Evolutionary conservation across 2,329 filamentous ascomycete genomes (phyloP), one percentile per base, ranked within the genome.

Genomic region (Ceratocystis eucalypticola): DNA sequence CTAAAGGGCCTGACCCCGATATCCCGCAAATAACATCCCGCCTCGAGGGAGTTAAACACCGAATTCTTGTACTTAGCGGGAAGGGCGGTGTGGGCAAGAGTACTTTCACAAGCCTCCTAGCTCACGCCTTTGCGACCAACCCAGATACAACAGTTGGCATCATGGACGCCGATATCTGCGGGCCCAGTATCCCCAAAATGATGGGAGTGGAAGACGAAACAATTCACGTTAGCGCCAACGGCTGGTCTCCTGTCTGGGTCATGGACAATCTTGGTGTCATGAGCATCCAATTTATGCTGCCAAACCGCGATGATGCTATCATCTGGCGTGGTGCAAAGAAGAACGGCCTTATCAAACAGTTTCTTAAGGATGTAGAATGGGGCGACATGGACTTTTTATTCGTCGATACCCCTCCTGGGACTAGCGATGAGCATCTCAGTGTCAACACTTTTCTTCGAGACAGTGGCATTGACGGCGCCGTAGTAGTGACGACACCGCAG

Each of bases 271-370:
- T 99, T 2, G 89, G 88, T 1, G 91, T 96, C 63, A 97, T 99
- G 93, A 94, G 88, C 72, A 91, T 99, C 70, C 94, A 99, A 76
- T 99, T 99, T 74, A 96, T 99, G 91, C 80, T 99, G 59, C 94
- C 94, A 0, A 91, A 90, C 72, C 83, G 89, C 61, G 93, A 99
- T 75, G 92, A 96, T 73, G 94, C 94, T 2, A 87, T 99, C 50
- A 99, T 99, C 70, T 99, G 94, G 94, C 84, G 94, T 63, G 94
- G 94, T 0, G 88, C 94, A 2, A 99, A 99, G 83, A 99, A 99
- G 82, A 99, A 97, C 72, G 94, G 94, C 0, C 78, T 99, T 67
- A 97, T 99, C 74, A 99, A 99, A 79, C 89, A 95, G 75, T 99
- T 99, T 71, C 77, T 99, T 64, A 96, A 96, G 79, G 95, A 99